Conservation (phyloP, 305 asterid genomes). For the Plantago lanceolata region DNA sequence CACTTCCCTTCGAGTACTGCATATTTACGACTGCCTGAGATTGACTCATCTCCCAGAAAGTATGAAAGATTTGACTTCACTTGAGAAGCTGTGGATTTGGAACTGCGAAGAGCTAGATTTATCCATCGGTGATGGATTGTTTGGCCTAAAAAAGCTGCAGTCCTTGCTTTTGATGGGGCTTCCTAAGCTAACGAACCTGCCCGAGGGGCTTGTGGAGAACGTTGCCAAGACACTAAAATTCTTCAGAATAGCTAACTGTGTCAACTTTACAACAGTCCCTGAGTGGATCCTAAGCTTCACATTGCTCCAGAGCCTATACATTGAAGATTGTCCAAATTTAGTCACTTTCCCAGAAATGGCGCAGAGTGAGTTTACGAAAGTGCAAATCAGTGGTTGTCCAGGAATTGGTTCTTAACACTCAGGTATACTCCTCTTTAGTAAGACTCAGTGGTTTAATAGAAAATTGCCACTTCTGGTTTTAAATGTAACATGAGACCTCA, state of each 20-base stretch:
- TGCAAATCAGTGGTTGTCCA: conserved; percentile 45
- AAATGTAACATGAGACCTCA: no score
- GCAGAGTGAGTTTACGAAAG: conserved; percentile 24
- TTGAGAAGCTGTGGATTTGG: conserved; percentile 56
- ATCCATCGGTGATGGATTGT: conserved; percentile 30
- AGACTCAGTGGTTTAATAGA: no score
- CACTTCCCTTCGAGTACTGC: conserved; percentile 35
- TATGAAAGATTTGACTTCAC: conserved; percentile 33
- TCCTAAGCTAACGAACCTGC: conserved; percentile 42
- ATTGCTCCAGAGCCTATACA: conserved; percentile 35
- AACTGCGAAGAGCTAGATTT: conserved; percentile 45
- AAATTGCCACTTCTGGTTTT: no score
- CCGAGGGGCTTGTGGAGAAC: conserved; percentile 30
- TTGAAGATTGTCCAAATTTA: conserved; percentile 43
- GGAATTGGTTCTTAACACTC: conserved; percentile 12
- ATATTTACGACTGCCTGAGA: conserved; percentile 43
- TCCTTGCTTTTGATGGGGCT: conserved; percentile 51
- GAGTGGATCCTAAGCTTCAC: conserved; percentile 36
- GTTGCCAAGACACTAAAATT: conserved; percentile 34
- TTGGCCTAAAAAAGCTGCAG: conserved; percentile 33
- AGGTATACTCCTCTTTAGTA: neutral
- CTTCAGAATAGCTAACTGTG: conserved; percentile 36
- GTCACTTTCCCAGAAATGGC: conserved; percentile 28
- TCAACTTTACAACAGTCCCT: conserved; percentile 29
- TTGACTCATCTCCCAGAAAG: conserved; percentile 38